A percentile compares a stretch with the other conserved stretches of the same genome.
Evolutionary conservation across 768 basidiomycete genomes (phyloP).

Genomic region (Russula foetens): DNA sequence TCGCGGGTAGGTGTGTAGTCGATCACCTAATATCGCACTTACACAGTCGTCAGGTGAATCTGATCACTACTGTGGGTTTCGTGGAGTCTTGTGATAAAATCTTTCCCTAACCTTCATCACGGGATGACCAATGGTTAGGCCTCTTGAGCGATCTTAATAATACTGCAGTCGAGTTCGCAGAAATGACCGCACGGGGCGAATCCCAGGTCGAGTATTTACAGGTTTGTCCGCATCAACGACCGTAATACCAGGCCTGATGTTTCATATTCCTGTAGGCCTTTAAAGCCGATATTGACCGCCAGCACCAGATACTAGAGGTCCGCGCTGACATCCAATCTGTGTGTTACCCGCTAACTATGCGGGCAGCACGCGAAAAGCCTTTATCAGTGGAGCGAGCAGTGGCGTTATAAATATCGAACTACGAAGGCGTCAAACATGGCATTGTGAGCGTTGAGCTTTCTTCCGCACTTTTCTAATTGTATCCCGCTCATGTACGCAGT

Average conservation of each 20-base stretch:
- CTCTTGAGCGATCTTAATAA: background rate
- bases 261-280: background rate
- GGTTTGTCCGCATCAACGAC: background rate
- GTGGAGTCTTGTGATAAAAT: background rate
- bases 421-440: background rate
- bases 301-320: background rate
- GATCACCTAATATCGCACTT: background rate
- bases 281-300: background rate
- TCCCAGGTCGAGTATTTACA: constrained; percentile 1
- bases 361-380: constrained; percentile 5
- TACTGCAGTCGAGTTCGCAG: background rate
- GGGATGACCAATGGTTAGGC: background rate
- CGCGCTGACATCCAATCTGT: background rate
- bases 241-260: background rate
- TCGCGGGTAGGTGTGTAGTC: background rate
- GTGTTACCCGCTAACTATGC: background rate
- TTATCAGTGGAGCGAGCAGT: background rate
- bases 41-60: background rate
- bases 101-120: background rate
- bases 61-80: background rate
- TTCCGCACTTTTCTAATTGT: background rate
- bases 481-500: background rate
- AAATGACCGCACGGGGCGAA: background rate
- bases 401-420: background rate
- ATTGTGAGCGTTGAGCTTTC: background rate